Base-by-base conservation (phyloP, 2,329 filamentous ascomycete genomes). In the Xylaria multiplex region DNA sequence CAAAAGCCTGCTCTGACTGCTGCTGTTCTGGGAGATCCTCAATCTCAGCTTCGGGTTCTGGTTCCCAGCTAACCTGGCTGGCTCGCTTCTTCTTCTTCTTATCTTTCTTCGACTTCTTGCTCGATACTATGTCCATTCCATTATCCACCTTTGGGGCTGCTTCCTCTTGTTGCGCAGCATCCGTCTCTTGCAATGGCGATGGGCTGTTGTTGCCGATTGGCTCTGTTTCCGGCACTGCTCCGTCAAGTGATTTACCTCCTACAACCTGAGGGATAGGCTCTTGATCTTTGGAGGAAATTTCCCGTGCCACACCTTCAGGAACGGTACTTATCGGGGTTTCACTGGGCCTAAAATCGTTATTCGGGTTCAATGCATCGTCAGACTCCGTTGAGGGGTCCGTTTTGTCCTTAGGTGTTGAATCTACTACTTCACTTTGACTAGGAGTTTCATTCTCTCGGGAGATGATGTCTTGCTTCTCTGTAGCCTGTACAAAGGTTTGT, bases 1-100 rank as follows among this genome's bases (percentile, higher is more conserved):
- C 53, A 64, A 72, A 55, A 50, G 61, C 56, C 62, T 62, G 43
- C 62, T 64, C 61, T 62, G 64, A 53, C 67, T 70, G 64, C 69
- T 65, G 52, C 55, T 62, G 63, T 55, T 62, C 69, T 52, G 37
- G 54, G 42, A 61, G 40, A 60, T 65, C 61, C 53, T 65, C 63
- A 70, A 69, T 74, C 64, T 74, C 73, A 53, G 65, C 66, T 53
- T 69, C 72, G 52, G 72, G 72, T 53, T 56, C 61, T 67, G 62
- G 27, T 67, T 75, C 74, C 57, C 67, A 70, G 56, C 74, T 74
- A 37, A 69, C 50, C 65, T 73, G 69, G 59, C 66, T 67, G 61
- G 74, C 68, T 70, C 73, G 57, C 69, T 77, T 75, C 71, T 77
- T 80, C 76, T 71, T 79, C 75, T 79, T 80, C 72, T 79, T 79